Evolutionary conservation across 495 filamentous ascomycete species (phyloP).

Genomic region (Cladorrhinum samala): DNA sequence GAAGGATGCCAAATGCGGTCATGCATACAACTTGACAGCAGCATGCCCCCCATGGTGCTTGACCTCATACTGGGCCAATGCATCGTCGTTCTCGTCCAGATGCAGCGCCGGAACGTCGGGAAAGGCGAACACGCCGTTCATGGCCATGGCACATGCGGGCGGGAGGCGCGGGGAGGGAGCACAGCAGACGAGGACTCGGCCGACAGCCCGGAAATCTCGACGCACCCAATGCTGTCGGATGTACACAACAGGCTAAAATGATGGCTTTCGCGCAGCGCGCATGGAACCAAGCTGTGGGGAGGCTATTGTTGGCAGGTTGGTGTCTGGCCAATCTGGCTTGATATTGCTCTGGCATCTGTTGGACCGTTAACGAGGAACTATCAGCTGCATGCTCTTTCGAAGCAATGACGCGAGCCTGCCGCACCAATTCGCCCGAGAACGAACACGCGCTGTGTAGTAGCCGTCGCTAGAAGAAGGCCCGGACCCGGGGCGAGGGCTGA

Average conservation of each 20-base stretch:
- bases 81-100: background rate
- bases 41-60: conserved; percentile 14
- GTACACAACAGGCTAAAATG: conserved; percentile 23
- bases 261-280: too few species aligned
- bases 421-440: background rate
- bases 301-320: conserved; percentile 11
- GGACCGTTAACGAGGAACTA: background rate
- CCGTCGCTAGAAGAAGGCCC: conserved; percentile 1
- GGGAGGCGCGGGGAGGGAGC: conserved; percentile 7
- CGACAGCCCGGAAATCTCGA: conserved; percentile 19
- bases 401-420: background rate
- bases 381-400: background rate
- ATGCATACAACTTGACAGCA: conserved; percentile 1
- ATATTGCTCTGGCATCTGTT: conserved; percentile 8
- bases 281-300: conserved; percentile 15
- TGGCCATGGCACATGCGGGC: background rate
- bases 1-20: conserved; percentile 1
- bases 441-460: background rate
- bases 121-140: conserved; percentile 10
- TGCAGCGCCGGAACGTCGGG: conserved; percentile 26
- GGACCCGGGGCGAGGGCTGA: background rate
- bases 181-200: conserved; percentile 21
- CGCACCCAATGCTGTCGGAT: conserved; percentile 10
- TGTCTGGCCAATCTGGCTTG: conserved; percentile 7
- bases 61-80: conserved; percentile 7